A percentile compares a stretch with the other conserved stretches of the same genome.
Conservation (phyloP, 73 alveolate genomes). For the Stentor coeruleus region DNA sequence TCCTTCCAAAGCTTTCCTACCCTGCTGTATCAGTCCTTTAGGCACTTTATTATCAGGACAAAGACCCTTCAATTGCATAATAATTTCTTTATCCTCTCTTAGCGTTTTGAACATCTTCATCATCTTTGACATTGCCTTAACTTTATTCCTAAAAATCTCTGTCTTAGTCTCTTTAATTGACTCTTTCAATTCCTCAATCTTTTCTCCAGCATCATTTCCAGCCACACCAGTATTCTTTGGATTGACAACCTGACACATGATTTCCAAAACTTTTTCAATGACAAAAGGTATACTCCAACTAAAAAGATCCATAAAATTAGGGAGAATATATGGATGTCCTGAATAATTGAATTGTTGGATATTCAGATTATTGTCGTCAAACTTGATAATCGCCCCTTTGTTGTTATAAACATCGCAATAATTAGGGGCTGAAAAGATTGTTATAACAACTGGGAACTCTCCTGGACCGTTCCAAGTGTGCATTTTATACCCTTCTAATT, state of each 20-base stretch:
- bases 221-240: too few relatives aligned
- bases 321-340: conserved; percentile 78
- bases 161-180: too few relatives aligned
- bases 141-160: too few relatives aligned
- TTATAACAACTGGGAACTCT: conserved; percentile 49
- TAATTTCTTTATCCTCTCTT: too few relatives aligned
- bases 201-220: too few relatives aligned
- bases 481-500: conserved; percentile 93
- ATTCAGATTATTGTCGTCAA: conserved; percentile 54
- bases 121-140: too few relatives aligned
- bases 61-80: too few relatives aligned
- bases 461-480: conserved; percentile 89
- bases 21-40: too few relatives aligned
- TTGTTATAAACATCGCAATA: conserved; percentile 92
- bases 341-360: conserved; percentile 75
- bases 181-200: too few relatives aligned
- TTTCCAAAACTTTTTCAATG: conserved; percentile 67
- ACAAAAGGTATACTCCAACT: conserved; percentile 78
- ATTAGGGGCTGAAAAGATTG: conserved; percentile 92
- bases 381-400: conserved; percentile 78
- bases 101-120: too few relatives aligned
- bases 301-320: conserved; percentile 67
- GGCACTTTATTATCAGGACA: too few relatives aligned
- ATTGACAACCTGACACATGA: conserved; percentile 43
- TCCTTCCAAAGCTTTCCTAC: too few relatives aligned